Evolutionary conservation across 257 asterid species (phyloP).

Genomic region (Solanum piurae): DNA sequence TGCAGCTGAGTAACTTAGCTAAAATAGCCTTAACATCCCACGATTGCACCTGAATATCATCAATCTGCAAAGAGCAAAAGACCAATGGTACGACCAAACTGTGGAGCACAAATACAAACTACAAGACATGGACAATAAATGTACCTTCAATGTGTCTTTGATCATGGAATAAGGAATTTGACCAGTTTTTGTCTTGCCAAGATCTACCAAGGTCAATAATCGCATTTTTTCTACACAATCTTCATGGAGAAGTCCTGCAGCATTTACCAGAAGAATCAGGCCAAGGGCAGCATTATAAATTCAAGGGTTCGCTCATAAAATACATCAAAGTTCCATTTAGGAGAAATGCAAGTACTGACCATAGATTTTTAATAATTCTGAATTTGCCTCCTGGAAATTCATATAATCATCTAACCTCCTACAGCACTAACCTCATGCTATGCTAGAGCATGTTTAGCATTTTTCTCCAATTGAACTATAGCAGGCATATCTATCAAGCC

Average conservation of each 20-base stretch:
- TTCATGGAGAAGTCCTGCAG: conserved; percentile 75
- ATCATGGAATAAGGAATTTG: conserved; percentile 59
- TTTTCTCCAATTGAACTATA: conserved; percentile 79
- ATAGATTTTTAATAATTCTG: conserved; percentile 34
- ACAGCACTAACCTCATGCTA: conserved; percentile 20
- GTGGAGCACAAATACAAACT: neutral
- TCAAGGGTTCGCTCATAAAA: neutral
- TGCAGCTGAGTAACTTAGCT: conserved; percentile 62
- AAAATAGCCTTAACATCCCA: conserved; percentile 92
- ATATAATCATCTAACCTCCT: conserved; percentile 65
- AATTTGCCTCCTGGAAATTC: conserved; percentile 53
- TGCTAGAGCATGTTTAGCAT: conserved; percentile 39
- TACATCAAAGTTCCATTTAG: neutral
- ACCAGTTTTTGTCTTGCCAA: conserved; percentile 52
- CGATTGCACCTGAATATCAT: conserved; percentile 61
- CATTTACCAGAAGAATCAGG: neutral
- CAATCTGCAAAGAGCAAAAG: conserved; percentile 35
- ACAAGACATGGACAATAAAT: neutral
- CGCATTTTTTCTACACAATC: conserved; percentile 81
- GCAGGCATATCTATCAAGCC: conserved; percentile 84
- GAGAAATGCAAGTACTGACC: conserved; percentile 23
- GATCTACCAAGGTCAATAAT: conserved; percentile 68
- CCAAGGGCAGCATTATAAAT: neutral
- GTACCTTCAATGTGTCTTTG: conserved; percentile 66
- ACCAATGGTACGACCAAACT: neutral